Base-by-base conservation (phyloP, 805 yeast species). In the Torulaspora delbrueckii region DNA sequence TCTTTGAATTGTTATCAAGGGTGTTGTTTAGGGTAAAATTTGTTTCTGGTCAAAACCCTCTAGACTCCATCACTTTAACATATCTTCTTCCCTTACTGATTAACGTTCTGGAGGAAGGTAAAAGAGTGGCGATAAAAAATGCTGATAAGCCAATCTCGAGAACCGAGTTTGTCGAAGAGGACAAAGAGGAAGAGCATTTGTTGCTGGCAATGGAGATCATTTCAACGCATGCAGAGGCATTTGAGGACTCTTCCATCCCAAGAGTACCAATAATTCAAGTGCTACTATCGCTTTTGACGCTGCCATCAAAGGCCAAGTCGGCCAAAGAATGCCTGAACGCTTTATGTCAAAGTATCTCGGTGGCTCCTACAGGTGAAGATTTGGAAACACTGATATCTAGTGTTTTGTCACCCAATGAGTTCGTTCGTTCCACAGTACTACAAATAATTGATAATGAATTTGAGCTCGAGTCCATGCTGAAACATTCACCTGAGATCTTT, bases 401-500 rank as follows among this genome's bases (percentile, higher is more conserved):
- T 28, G 59, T 81, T 8, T 67, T 88, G 22, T 71, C 83, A 0
- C 77, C 86, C 0, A 83, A 81, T 49, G 67, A 71, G 3, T 86
- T 85, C 67, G 95, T 88, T 7, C 81, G 96, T 52, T 74, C 80
- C 8, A 77, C 96, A 0, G 77, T 90, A 35, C 71, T 93, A 51
- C 97, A 93, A 62, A 83, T 83, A 7, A 62, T 91, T 25, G 97
- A 91, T 63, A 78, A 88, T 41, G 97, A 93, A 59, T 86, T 84
- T 56, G 77, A 73, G 35, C 52, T 73, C 13, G 58, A 54, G 22
- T 66, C 74, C 9, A 72, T 70, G 30, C 54, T 72, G 52, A 63
- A 65, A 2, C 79, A 73, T 58, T 74, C 82, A 1, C 77, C 77
- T 46, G 95, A 90, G 62, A 66, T 93, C 18, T 90, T 86, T 80